phyloP scores from a whole-genome alignment of 768 basidiomycete genomes.

The Phaffia australis region DNA sequence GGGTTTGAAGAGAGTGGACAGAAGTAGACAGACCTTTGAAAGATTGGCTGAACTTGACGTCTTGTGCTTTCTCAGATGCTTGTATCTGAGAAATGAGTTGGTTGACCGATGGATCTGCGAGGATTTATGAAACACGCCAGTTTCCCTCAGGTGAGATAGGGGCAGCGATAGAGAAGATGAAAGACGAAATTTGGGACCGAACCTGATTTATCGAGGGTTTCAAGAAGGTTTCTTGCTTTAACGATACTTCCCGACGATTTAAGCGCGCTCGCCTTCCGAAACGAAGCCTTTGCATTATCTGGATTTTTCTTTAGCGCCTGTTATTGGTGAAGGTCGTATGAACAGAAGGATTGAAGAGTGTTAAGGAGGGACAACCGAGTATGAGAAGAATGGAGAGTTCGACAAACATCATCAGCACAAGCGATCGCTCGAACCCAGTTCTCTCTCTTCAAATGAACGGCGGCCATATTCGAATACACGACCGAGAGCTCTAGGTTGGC shows the following conservation, averaged over 20 bases:
- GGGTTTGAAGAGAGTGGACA: too few relatives aligned
- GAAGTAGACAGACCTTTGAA: slow-evolving; percentile 7
- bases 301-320: slow-evolving; percentile 21
- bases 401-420: slow-evolving; percentile 11
- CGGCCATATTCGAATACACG: slow-evolving; percentile 24
- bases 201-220: slow-evolving; percentile 16
- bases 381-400: not conserved
- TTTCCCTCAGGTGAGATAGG: too few relatives aligned
- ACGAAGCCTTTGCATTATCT: slow-evolving; percentile 20
- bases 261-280: slow-evolving; percentile 22
- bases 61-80: slow-evolving; percentile 9
- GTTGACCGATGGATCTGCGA: slow-evolving; percentile 18
- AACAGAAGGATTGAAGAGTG: not conserved
- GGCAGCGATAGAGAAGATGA: not conserved
- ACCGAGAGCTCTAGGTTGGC: slow-evolving; percentile 20
- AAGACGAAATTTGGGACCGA: not conserved
- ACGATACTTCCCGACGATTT: slow-evolving; percentile 9
- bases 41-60: not conserved
- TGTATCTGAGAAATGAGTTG: slow-evolving; percentile 14
- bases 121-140: not conserved
- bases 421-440: slow-evolving; percentile 8
- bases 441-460: slow-evolving; percentile 21
- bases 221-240: slow-evolving; percentile 16
- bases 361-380: not conserved
- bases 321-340: not conserved